Evolutionary conservation across 2,329 filamentous ascomycete genomes (phyloP), one percentile per base, ranked within the genome.

Genomic region (Zymoseptoria pseudotritici): DNA sequence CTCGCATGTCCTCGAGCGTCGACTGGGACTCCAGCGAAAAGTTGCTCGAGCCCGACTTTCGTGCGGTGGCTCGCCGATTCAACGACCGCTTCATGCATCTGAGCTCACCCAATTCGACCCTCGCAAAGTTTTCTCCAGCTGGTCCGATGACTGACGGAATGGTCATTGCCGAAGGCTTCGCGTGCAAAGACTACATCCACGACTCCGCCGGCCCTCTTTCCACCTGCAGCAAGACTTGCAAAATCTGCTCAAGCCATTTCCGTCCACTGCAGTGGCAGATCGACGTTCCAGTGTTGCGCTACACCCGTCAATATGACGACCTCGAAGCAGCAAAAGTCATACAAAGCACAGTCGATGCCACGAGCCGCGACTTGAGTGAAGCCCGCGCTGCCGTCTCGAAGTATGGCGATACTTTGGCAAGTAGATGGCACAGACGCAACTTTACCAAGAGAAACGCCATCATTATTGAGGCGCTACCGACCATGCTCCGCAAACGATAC

Each of bases 361-460:
- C 53, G 10, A 22, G 13, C n/a, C 19, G 21, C 17, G 50, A 58
- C 42, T 50, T 55, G 21, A 21, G 3, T 17, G 17, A 24, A 22
- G 22, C 54, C 11, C 51, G 57, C 10, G 13, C 22, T 19, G 50
- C 46, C 22, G 54, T 58, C 7, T 10, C 26, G 21, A 21, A 29
- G 29, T 55, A 58, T 21, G 60, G 60, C 42, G 55, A 64, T 24
- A 52, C 53, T 3, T 17, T 64, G 19, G 20, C 31, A 3, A 60
- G 50, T 42, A 51, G 62, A 19, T 64, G 59, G 59, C 29, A 26
- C 29, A 59, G 58, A 50, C 21, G 50, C 3, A 57, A 46, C 24
- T 10, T 36, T 2, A 26, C 21, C 8, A 64, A 62, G 55, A 57
- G 60, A 13, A 53, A 20, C 11, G 20, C 50, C 13, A n/a, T 58